Conservation (phyloP, 176 grass and related monocot genomes). For the Pontederia crassipes region DNA sequence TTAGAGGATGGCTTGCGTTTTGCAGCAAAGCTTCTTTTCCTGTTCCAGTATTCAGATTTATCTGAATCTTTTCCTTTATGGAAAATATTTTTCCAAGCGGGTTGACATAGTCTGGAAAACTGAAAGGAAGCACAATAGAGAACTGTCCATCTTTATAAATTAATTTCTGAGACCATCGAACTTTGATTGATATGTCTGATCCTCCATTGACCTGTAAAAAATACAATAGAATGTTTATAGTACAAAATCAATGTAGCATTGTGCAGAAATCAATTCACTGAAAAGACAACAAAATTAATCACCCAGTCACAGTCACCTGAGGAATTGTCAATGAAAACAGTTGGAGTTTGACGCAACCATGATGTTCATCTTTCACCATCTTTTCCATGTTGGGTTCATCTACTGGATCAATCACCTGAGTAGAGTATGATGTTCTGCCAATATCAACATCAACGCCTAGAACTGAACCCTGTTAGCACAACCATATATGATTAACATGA, state of each 20-base stretch:
- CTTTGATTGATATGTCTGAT: slow-evolving; percentile 53
- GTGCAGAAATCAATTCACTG: slow-evolving; percentile 8
- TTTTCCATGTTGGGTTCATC: slow-evolving; percentile 29
- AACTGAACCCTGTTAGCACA: slow-evolving; percentile 99
- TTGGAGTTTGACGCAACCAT: slow-evolving; percentile 55
- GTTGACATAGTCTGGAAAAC: slow-evolving; percentile 76
- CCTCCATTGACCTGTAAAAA: slow-evolving; percentile 63
- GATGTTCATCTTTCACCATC: slow-evolving; percentile 29
- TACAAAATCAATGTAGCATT: neutral
- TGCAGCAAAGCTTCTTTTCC: slow-evolving; percentile 74
- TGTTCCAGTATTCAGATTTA: slow-evolving; percentile 60
- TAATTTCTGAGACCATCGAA: slow-evolving; percentile 92
- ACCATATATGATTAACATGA: slow-evolving; percentile 61
- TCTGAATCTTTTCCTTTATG: slow-evolving; percentile 88
- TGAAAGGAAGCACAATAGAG: slow-evolving; percentile 60
- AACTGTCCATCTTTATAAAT: slow-evolving; percentile 58
- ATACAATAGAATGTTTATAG: neutral
- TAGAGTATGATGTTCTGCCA: slow-evolving; percentile 56
- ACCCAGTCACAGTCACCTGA: slow-evolving; percentile 57
- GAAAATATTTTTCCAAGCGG: slow-evolving; percentile 73
- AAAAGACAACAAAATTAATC: slow-evolving; percentile 9
- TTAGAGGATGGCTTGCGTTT: slow-evolving; percentile 69
- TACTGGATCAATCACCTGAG: slow-evolving; percentile 52
- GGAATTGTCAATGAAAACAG: slow-evolving; percentile 65
- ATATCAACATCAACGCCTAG: slow-evolving; percentile 85